Evolutionary conservation across 2,329 filamentous ascomycete species (phyloP), one percentile per base, ranked within the genome.

Genomic region (Curvularia sp.): DNA sequence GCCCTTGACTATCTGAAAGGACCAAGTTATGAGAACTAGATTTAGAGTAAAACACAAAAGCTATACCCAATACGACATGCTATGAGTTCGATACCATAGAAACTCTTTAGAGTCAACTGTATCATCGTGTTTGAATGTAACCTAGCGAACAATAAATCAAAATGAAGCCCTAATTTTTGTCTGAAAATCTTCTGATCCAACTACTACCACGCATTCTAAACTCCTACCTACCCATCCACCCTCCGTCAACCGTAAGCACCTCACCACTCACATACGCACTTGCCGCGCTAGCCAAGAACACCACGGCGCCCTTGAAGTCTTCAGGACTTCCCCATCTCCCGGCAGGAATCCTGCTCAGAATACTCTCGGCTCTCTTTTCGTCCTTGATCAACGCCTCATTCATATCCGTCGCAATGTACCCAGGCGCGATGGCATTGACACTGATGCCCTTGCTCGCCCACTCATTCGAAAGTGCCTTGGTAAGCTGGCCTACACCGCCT

Each of bases 321-420:
- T 96, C 92, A 0, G 92, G 89, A 10, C 76, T 82, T 0, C 92
- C 93, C 92, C 93, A 96, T 66, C 92, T 81, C 0, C 90, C 92
- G 0, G 91, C 91, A 0, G 93, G 93, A 69, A 97, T 97, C 55
- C 92, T 82, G 32, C 86, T 87, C 71, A 90, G 84, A 67, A 97
- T 97, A 70, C 89, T 89, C 63, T 83, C 86, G 59, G 90, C 83
- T 34, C 93, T 81, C 66, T 84, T 85, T 69, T 84, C 77, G 76
- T 97, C 88, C 49, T 88, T 85, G 42, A 96, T 86, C 71, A 97
- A 78, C 2, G 92, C 93, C 65, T 83, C 84, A 75, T 97, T 97
- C 93, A 97, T 97, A 60, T 97, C 93, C n/a, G 93, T 97, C 49
- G 86, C 90, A 68, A 96, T 91, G 77, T 97, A 97, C 0, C 93